Conservation (phyloP, 805 yeast genomes). For the Brettanomyces anomalus region DNA sequence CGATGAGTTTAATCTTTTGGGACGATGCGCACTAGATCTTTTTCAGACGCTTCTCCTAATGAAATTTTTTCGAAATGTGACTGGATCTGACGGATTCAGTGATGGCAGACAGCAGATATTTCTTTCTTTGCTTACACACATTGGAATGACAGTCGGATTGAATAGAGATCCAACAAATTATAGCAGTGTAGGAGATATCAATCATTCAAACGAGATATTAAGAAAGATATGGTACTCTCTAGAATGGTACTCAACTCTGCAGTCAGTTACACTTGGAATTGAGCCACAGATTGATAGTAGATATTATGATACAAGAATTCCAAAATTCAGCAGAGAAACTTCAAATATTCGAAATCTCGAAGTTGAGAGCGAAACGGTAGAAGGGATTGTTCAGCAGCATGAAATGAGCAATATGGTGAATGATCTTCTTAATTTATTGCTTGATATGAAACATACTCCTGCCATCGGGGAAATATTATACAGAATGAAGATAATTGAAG, state of each 20-base stretch:
- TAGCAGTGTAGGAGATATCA: slow-evolving; percentile 6
- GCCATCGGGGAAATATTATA: slow-evolving; percentile 29
- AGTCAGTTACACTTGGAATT: slow-evolving; percentile 39
- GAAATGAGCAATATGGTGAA: slow-evolving; percentile 24
- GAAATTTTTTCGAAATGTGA: slow-evolving; percentile 38
- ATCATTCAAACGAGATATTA: slow-evolving; percentile 15
- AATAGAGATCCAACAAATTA: slow-evolving; percentile 58
- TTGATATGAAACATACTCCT: slow-evolving; percentile 32
- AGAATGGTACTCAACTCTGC: slow-evolving; percentile 19
- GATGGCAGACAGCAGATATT: slow-evolving; percentile 51
- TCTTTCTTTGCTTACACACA: slow-evolving; percentile 52
- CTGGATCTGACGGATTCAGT: slow-evolving; percentile 44
- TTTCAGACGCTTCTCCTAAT: slow-evolving; percentile 46
- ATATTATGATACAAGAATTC: slow-evolving; percentile 44
- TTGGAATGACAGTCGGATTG: slow-evolving; percentile 60
- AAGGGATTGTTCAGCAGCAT: slow-evolving; percentile 22
- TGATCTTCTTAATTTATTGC: slow-evolving; percentile 28
- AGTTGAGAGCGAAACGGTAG: slow-evolving; percentile 34
- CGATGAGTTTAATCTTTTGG: slow-evolving; percentile 41
- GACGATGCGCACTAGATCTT: slow-evolving; percentile 40
- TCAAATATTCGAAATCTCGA: slow-evolving; percentile 29
- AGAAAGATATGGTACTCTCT: not conserved
- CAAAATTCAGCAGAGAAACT: slow-evolving; percentile 29
- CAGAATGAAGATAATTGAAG: slow-evolving; percentile 30
- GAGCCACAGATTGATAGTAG: slow-evolving; percentile 31